Evolutionary conservation across 2,329 filamentous ascomycete genomes (phyloP), one percentile per base, ranked within the genome.

Genomic region (Incumbomyces lentus): DNA sequence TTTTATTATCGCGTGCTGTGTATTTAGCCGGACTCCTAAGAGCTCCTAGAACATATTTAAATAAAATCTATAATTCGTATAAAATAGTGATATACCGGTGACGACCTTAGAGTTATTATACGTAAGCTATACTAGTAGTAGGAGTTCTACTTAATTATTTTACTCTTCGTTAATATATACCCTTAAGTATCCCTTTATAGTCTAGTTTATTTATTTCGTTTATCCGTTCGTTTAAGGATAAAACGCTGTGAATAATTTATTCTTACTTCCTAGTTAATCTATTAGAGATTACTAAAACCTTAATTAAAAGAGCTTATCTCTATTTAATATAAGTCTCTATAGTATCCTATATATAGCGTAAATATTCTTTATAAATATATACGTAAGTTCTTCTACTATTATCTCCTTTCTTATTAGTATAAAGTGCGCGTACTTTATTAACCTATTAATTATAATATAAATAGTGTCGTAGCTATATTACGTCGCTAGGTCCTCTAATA

Each of bases 201-300:
- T 49, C 36, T 51, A 50, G 18, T 54, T 55, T 37, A 36, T 53
- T 34, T 33, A 36, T 51, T 51, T 26, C 29, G 32, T 55, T 41
- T 49, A 46, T n/a, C 39, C 33, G 43, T 50, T 14, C 8, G 29
- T 48, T 32, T 54, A 46, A 41, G 35, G 32, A 29, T 54, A 42
- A 31, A 44, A 53, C 10, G 17, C 16, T 39, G 18, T 36, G 7
- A 22, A 37, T 31, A 52, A 26, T 36, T 51, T 51, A 33, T 48
- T 46, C 11, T 47, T 32, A 22, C 17, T 49, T 14, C 11, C 26
- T 33, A 39, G 16, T 30, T 22, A 47, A 17, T 35, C 22, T 16
- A 31, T 44, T 7, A 44, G 17, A 1, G 16, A 11, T 44, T 39
- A 17, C 33, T 45, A 51, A 31, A 49, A 51, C 17, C 34, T 18